Percentiles rank a stretch among this genome's conserved stretches.
Evolutionary conservation across 805 yeast genomes (phyloP).

Genomic region (Wickerhamomyces bisporus): DNA sequence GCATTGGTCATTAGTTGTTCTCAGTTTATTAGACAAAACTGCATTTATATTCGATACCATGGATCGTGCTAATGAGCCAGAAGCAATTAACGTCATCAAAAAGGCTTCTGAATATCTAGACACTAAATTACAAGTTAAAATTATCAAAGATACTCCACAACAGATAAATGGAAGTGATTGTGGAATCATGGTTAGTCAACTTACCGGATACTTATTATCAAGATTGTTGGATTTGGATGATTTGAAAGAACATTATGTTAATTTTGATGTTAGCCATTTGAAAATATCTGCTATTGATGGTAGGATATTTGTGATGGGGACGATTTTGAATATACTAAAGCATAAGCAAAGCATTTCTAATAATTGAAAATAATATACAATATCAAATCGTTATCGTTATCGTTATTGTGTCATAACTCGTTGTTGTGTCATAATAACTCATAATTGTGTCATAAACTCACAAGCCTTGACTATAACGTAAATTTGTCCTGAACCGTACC

Average conservation of each 20-base stretch:
- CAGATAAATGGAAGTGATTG: slow-evolving; percentile 65
- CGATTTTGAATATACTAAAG: slow-evolving; percentile 26
- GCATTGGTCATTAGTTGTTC: slow-evolving; percentile 69
- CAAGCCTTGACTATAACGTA: too few species aligned
- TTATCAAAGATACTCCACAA: slow-evolving; percentile 39
- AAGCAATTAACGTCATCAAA: slow-evolving; percentile 16
- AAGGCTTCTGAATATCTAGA: slow-evolving; percentile 20
- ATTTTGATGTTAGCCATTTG: slow-evolving; percentile 36
- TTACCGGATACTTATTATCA: slow-evolving; percentile 31
- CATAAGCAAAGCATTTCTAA: slow-evolving; percentile 10
- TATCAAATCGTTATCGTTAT: too few species aligned
- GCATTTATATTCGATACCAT: slow-evolving; percentile 57
- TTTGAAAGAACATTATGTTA: slow-evolving; percentile 26
- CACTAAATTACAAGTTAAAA: slow-evolving; percentile 19
- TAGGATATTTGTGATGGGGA: slow-evolving; percentile 38
- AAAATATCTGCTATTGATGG: slow-evolving; percentile 44
- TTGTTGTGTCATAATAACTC: too few species aligned
- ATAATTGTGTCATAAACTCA: too few species aligned
- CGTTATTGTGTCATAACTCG: too few species aligned
- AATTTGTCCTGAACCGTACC: too few species aligned
- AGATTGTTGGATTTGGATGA: slow-evolving; percentile 26
- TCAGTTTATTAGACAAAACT: slow-evolving; percentile 40
- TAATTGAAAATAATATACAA: too few species aligned
- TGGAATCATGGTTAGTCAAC: slow-evolving; percentile 37
- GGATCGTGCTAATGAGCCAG: slow-evolving; percentile 20